Evolutionary conservation across 129 eudicot genomes (phyloP).

Genomic region (Centrapalus pauciflorus): DNA sequence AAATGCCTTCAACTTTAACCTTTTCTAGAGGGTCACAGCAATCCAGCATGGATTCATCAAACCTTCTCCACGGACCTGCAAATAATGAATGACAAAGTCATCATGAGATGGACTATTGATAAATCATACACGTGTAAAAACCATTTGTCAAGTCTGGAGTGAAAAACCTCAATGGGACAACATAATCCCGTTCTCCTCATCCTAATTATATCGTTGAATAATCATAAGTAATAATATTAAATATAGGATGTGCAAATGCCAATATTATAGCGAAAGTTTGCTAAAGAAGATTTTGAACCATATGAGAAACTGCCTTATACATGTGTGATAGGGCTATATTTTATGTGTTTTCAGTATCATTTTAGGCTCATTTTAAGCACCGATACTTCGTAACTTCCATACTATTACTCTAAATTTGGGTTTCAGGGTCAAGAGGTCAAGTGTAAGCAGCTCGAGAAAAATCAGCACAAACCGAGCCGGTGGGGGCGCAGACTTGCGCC

Average conservation of each 20-base stretch:
- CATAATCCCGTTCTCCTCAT: neutral
- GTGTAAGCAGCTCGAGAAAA: too few relatives aligned
- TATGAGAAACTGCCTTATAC: neutral
- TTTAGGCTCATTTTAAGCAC: too few relatives aligned
- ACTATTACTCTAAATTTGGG: too few relatives aligned
- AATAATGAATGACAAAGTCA: neutral
- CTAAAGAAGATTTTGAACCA: neutral
- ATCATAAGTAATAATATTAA: neutral
- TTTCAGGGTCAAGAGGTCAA: too few relatives aligned
- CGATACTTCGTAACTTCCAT: too few relatives aligned
- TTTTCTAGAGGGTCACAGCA: constrained; percentile 71
- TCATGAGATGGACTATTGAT: neutral
- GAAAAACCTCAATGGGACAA: neutral
- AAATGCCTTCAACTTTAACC: constrained; percentile 58
- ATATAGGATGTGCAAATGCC: neutral
- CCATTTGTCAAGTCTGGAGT: neutral
- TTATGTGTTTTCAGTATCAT: too few relatives aligned
- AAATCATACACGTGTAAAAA: neutral
- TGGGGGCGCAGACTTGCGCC: too few relatives aligned
- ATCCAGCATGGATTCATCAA: constrained; percentile 76
- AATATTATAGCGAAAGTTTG: neutral
- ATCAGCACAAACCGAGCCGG: too few relatives aligned
- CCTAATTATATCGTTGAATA: neutral
- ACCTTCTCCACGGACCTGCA: constrained; percentile 78
- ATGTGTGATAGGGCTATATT: too few relatives aligned